Evolutionary conservation across 2,329 filamentous ascomycete genomes (phyloP), one percentile per base, ranked within the genome.

Genomic region (Alternaria longipes): DNA sequence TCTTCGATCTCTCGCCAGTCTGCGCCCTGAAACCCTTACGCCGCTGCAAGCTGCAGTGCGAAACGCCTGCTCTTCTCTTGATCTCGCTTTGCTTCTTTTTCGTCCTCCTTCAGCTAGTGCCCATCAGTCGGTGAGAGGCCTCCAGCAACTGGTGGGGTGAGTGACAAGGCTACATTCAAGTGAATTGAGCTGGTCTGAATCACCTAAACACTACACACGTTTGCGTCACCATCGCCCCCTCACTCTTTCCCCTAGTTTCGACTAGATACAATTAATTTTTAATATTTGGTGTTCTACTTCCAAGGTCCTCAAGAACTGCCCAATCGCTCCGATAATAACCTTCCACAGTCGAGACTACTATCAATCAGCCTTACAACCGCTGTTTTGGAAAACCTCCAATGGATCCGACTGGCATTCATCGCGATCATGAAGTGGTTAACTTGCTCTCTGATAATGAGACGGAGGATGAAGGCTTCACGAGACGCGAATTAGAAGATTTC

Each of bases 361-460:
- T 47, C 47, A 49, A 18, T 28, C 46, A 52, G 41, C 40, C 54
- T 60, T 46, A n/a, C 20, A 42, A 30, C 22, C 26, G 28, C 28
- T 11, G 28, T 9, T 30, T 30, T 30, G 28, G 11, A 30, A 30
- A 11, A 30, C 1, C 6, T 9, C 26, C 44, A 46, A 72, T 72
- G 69, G 61, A 59, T 57, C 60, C 42, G 30, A 34, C 52, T 34
- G 59, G 26, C 11, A n/a, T 51, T 34, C 18, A 38, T 9, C 36
- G 26, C 30, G 42, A 22, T 16, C 22, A 56, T 51, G 56, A 73
- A 41, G 45, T 72, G 3, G 58, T 76, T 18, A 62, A 74, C n/a
- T 50, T 76, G 11, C 41, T 57, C 22, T 72, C 68, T 7, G 73
- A 74, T 46, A 64, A 65, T 49, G 72, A 72, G 22, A 53, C 67